These are phyloP conservation scores for Hanseniaspora valbyensis DNA, from an alignment of 805 yeast species.

Conservation along the genomic window DNA sequence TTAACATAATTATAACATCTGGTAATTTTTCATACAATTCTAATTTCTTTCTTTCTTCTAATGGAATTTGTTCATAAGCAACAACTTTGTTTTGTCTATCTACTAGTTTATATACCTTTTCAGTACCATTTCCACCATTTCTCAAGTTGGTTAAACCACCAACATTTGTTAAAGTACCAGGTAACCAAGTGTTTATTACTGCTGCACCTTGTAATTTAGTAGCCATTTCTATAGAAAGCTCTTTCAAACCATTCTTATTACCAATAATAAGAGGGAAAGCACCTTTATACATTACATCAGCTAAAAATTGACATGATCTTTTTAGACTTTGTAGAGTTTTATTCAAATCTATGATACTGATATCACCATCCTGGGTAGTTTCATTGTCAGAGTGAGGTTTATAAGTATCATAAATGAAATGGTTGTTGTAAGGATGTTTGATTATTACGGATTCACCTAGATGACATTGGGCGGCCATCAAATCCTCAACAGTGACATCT, in stretches of 20 bases:
- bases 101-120: conserved; percentile 2
- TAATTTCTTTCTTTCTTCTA: conserved; percentile 56
- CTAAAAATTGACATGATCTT: conserved; percentile 74
- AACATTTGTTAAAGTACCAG: conserved; percentile 86
- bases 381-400: conserved; percentile 27
- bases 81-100: conserved; percentile 24
- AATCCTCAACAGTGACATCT: conserved; percentile 53
- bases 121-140: background rate
- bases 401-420: conserved; percentile 76
- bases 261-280: conserved; percentile 82
- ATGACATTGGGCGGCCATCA: conserved; percentile 89
- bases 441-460: conserved; percentile 78
- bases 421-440: conserved; percentile 73
- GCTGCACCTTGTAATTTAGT: conserved; percentile 65
- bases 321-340: conserved; percentile 65
- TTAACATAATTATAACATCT: conserved; percentile 73
- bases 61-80: conserved; percentile 66
- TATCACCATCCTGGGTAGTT: conserved; percentile 34
- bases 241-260: conserved; percentile 63
- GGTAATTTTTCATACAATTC: conserved; percentile 53
- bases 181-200: conserved; percentile 80
- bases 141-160: conserved; percentile 27
- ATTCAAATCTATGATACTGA: conserved; percentile 82
- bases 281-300: conserved; percentile 71
- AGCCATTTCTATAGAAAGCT: conserved; percentile 71